Evolutionary conservation across 2,329 filamentous ascomycete genomes (phyloP).

Genomic region (Curvularia spicifera): DNA sequence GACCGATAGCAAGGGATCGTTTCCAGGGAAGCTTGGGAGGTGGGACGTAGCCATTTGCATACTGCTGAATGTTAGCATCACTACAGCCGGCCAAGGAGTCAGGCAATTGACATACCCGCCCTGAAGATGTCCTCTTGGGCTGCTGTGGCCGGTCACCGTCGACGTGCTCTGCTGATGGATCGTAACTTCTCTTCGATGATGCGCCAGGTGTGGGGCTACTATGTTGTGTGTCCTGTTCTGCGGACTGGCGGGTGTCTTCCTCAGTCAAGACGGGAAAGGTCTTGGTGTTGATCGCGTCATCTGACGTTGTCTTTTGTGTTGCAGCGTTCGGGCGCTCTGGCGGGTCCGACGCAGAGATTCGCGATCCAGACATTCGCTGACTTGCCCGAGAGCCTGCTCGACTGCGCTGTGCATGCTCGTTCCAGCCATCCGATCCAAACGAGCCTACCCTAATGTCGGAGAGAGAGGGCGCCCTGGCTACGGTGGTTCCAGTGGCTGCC

Average conservation of each 20-base stretch:
- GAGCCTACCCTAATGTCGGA: conserved; percentile 51
- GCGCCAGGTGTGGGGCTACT: conserved; percentile 16
- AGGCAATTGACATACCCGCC: conserved; percentile 24
- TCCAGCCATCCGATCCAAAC: conserved; percentile 45
- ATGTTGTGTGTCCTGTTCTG: conserved; percentile 13
- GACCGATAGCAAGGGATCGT: conserved; percentile 64
- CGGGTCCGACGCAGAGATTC: conserved; percentile 17
- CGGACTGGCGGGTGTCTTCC: conserved; percentile 25
- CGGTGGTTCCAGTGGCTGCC: conserved; percentile 53
- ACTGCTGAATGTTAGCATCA: conserved; percentile 22
- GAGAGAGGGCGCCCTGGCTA: conserved; percentile 52
- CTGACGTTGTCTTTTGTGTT: conserved; percentile 22
- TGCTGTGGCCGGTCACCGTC: conserved; percentile 20
- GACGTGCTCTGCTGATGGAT: conserved; percentile 25
- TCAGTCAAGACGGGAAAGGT: conserved; percentile 43
- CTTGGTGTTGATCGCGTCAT: conserved; percentile 26
- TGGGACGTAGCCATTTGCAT: conserved; percentile 51
- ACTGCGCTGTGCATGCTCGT: conserved; percentile 36
- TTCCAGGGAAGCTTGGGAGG: conserved; percentile 60
- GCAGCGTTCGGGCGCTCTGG: conserved; percentile 5
- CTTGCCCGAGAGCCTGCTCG: conserved; percentile 36
- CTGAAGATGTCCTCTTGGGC: conserved; percentile 20
- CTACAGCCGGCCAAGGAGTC: background rate
- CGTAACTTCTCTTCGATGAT: conserved; percentile 27
- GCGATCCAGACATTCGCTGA: conserved; percentile 28